Percentiles rank a stretch among this genome's conserved stretches.
These are phyloP conservation scores for Sporothrix schenckii DNA, from an alignment of 2,329 filamentous ascomycete species.

Conservation along the genomic window DNA sequence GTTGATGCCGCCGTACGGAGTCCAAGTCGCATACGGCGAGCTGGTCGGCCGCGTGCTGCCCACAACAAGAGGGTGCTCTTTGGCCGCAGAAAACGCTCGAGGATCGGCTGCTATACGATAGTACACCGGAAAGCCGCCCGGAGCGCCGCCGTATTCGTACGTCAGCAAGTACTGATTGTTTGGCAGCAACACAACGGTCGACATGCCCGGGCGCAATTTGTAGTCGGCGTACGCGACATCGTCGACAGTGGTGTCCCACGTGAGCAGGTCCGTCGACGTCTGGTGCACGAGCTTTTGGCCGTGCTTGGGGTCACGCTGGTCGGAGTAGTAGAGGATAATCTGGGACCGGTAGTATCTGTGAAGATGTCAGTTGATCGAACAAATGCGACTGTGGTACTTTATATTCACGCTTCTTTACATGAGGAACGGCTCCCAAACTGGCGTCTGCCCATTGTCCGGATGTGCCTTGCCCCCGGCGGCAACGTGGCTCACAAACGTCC, in stretches of 20 bases:
- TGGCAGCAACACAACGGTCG: conserved; percentile 61
- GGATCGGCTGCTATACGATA: conserved; percentile 50
- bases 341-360: conserved; percentile 55
- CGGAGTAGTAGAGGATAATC: conserved; percentile 70
- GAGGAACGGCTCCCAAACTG: conserved; percentile 74
- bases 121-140: conserved; percentile 48
- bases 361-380: not conserved
- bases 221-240: conserved; percentile 64
- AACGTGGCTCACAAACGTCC: conserved; percentile 69
- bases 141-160: conserved; percentile 63
- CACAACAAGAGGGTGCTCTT: conserved; percentile 42
- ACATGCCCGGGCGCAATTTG: conserved; percentile 69
- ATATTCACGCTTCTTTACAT: conserved; percentile 39
- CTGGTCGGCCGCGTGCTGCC: conserved; percentile 44
- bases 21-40: conserved; percentile 52
- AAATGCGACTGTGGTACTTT: not conserved
- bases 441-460: conserved; percentile 66
- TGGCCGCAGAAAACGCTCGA: conserved; percentile 44
- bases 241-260: conserved; percentile 63
- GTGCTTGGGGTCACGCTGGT: conserved; percentile 66
- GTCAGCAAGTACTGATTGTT: conserved; percentile 65
- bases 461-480: conserved; percentile 64
- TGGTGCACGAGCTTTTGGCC: conserved; percentile 72
- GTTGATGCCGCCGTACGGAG: conserved; percentile 48
- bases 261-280: conserved; percentile 59